Conservation (phyloP, 2,329 filamentous ascomycete genomes). For the Elsinoe arachidis region DNA sequence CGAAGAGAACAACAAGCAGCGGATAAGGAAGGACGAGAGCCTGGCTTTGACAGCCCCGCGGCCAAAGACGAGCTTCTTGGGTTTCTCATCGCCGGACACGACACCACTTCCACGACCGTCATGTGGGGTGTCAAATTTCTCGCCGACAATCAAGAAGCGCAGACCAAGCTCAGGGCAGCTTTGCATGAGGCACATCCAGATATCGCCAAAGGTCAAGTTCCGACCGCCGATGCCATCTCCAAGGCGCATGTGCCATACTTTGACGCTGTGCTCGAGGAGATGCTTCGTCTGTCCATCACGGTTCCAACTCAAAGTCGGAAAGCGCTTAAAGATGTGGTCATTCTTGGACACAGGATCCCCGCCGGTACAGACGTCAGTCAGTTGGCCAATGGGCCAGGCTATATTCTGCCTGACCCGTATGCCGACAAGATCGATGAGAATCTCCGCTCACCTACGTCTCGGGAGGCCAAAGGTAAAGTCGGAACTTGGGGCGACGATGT, state of each 20-base stretch:
- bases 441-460: conserved; percentile 25
- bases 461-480: conserved; percentile 21
- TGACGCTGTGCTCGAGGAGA: conserved; percentile 36
- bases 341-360: conserved; percentile 35
- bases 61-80: conserved; percentile 26
- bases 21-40: conserved; percentile 25
- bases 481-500: conserved; percentile 25
- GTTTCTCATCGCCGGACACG: conserved; percentile 35
- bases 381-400: conserved; percentile 20
- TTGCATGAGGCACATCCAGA: conserved; percentile 24
- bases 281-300: conserved; percentile 27
- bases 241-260: conserved; percentile 32
- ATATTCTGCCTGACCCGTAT: conserved; percentile 9
- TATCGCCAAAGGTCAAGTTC: conserved; percentile 19
- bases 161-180: conserved; percentile 27
- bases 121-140: conserved; percentile 36
- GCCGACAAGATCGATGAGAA: conserved; percentile 23
- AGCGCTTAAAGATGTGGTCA: conserved; percentile 29
- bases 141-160: conserved; percentile 26
- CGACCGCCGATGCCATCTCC: conserved; percentile 27
- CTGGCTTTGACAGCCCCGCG: conserved; percentile 22
- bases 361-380: conserved; percentile 31
- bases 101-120: conserved; percentile 37
- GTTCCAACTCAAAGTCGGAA: conserved; percentile 23
- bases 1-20: conserved; percentile 27